phyloP scores from a whole-genome alignment of 768 basidiomycete species.

The Mycena haematopus region DNA sequence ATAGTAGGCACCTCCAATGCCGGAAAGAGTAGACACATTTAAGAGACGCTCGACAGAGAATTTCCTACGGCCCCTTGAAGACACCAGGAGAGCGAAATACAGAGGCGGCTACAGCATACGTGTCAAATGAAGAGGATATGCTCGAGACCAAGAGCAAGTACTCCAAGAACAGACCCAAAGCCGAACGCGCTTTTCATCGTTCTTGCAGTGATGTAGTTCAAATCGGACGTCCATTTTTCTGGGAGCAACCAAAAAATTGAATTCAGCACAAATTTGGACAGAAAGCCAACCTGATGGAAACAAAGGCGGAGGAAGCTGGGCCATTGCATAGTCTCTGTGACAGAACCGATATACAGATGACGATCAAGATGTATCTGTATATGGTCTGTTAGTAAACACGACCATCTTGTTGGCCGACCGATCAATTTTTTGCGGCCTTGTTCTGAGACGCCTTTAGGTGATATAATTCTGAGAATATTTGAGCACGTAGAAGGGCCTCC shows the following conservation, averaged over 20 bases:
- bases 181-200: constrained; percentile 15
- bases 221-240: constrained; percentile 23
- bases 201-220: constrained; percentile 9
- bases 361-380: too few relatives aligned
- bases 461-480: too few relatives aligned
- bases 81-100: constrained; percentile 7
- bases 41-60: constrained; percentile 26
- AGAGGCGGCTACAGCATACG: constrained; percentile 5
- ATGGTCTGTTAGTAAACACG: too few relatives aligned
- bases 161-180: constrained; percentile 11
- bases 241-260: not conserved
- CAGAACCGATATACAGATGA: too few relatives aligned
- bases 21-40: constrained; percentile 23
- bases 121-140: not conserved
- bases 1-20: constrained; percentile 11
- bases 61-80: not conserved
- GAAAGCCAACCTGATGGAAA: constrained; percentile 17
- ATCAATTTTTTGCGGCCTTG: too few relatives aligned
- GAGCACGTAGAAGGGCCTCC: too few relatives aligned
- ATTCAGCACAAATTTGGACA: too few relatives aligned
- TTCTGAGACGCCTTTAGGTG: too few relatives aligned
- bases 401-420: too few relatives aligned
- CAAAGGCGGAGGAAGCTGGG: constrained; percentile 14
- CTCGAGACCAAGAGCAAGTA: not conserved
- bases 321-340: too few relatives aligned